Evolutionary conservation across 306 rosid species (phyloP), one percentile per base, ranked within the genome.

Genomic region (Dalbergia cochinchinensis): DNA sequence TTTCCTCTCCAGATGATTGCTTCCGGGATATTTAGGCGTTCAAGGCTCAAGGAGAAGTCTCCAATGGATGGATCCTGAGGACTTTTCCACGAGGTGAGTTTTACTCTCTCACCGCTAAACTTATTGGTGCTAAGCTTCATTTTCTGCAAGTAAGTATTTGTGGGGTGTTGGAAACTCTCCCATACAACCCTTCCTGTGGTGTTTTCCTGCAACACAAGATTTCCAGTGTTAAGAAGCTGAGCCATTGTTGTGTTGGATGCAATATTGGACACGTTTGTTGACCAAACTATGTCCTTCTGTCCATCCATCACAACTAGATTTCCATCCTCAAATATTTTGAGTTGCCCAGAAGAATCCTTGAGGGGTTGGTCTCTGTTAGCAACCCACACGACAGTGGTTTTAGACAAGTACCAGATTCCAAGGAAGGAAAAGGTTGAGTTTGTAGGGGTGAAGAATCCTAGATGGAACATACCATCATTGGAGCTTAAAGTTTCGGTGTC

Each of bases 371-470:
- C 65, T 78, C 75, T 78, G 54, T 74, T 84, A 8, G 85, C 86
- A 5, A 84, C 78, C 90, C 90, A 87, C 7, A 84, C 54, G 31
- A 70, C 19, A 6, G 4, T 16, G 12, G 10, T 22, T 44, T 6
- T 8, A 16, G 70, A 11, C 35, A 31, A 65, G 14, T 70, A 59
- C 90, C 88, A 87, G 1, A 87, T 47, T 10, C 84, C 87, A 8
- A 78, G 76, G 1, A 69, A 87, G 13, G 15, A 72, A 8, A 60
- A 20, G 10, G 57, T 4, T 6, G 84, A 65, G 35, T 72, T 71
- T 50, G 8, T 12, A 37, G 77, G 87, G 37, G 57, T 71, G 16
- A 87, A 87, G 73, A 87, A 84, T 19, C 88, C 88, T 33, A 87
- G 34, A 47, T 71, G 75, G 59, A 78, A 82, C 37, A 6, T 12